Percentiles rank a stretch among this genome's conserved stretches.
phyloP scores from a whole-genome alignment of 2,329 filamentous ascomycete species.

The Fusarium sp. region DNA sequence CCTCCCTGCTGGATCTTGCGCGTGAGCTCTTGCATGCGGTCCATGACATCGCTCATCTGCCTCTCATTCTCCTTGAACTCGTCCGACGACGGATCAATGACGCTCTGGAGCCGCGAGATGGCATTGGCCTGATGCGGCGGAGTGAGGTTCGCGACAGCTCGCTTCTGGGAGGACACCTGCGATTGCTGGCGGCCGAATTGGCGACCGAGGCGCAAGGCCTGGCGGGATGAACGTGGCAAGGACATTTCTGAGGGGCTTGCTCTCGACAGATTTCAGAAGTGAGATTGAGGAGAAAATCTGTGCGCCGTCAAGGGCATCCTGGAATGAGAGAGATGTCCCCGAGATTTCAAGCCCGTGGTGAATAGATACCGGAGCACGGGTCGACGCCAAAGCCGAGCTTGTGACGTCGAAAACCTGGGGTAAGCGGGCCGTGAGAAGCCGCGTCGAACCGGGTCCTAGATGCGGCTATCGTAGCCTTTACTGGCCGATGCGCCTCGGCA shows the following conservation, averaged over 20 bases:
- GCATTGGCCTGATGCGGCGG: slow-evolving; percentile 84
- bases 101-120: slow-evolving; percentile 82
- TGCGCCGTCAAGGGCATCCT: slow-evolving; percentile 17
- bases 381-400: slow-evolving; percentile 41
- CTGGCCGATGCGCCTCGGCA: slow-evolving; percentile 39
- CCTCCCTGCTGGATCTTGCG: slow-evolving; percentile 80
- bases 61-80: slow-evolving; percentile 85
- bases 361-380: slow-evolving; percentile 24
- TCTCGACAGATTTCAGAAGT: slow-evolving; percentile 9
- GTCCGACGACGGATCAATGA: slow-evolving; percentile 80
- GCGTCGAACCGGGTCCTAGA: slow-evolving; percentile 30
- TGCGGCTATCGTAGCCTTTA: slow-evolving; percentile 37
- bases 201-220: slow-evolving; percentile 56
- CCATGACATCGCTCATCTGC: slow-evolving; percentile 81
- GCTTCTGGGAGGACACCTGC: slow-evolving; percentile 44
- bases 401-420: slow-evolving; percentile 47
- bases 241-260: slow-evolving; percentile 55
- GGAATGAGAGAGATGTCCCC: slow-evolving; percentile 7
- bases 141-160: slow-evolving; percentile 78
- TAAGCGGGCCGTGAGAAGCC: slow-evolving; percentile 43
- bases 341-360: slow-evolving; percentile 22
- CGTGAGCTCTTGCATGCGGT: slow-evolving; percentile 77
- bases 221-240: slow-evolving; percentile 59
- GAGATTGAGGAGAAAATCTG: slow-evolving; percentile 9
- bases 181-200: slow-evolving; percentile 54